Conservation (phyloP, 164 flowering plant genomes). For the Sedum album region DNA sequence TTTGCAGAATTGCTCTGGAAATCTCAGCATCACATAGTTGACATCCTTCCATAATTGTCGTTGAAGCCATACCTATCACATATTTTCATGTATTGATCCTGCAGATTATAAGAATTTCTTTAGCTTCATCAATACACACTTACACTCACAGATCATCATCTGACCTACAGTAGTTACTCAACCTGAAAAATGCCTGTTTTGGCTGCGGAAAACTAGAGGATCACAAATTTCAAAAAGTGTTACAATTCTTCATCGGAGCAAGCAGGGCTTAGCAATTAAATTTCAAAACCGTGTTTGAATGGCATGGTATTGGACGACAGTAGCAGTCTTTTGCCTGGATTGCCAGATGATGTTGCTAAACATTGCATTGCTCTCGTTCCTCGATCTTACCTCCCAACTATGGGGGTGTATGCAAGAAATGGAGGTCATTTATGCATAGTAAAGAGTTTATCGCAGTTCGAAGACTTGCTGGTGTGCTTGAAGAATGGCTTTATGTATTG, state of each 20-base stretch:
- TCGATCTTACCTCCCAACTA: slow-evolving; percentile 55
- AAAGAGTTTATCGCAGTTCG: slow-evolving; percentile 71
- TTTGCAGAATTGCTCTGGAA: not conserved
- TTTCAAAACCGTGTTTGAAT: slow-evolving; percentile 9
- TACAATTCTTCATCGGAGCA: slow-evolving; percentile 27
- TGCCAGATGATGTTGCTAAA: slow-evolving; percentile 91
- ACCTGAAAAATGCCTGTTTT: slow-evolving; percentile 36
- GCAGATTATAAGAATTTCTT: slow-evolving; percentile 17
- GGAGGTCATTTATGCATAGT: slow-evolving; percentile 61
- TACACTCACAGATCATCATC: not conserved
- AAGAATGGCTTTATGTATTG: too few species aligned
- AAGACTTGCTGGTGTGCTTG: too few species aligned
- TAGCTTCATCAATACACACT: not conserved
- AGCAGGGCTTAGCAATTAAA: slow-evolving; percentile 22
- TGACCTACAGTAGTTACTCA: not conserved
- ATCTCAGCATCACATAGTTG: slow-evolving; percentile 13
- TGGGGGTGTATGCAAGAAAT: too few species aligned
- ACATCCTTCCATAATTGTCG: slow-evolving; percentile 31
- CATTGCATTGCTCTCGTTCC: slow-evolving; percentile 91
- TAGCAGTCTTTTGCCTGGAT: slow-evolving; percentile 61
- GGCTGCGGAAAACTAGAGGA: slow-evolving; percentile 37
- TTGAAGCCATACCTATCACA: slow-evolving; percentile 35
- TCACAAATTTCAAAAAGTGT: slow-evolving; percentile 36
- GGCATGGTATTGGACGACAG: slow-evolving; percentile 20
- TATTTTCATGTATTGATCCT: slow-evolving; percentile 66